A percentile compares a stretch with the other conserved stretches of the same genome.
Conservation (phyloP, 345 rosid species). For the Microthlaspi erraticum region DNA sequence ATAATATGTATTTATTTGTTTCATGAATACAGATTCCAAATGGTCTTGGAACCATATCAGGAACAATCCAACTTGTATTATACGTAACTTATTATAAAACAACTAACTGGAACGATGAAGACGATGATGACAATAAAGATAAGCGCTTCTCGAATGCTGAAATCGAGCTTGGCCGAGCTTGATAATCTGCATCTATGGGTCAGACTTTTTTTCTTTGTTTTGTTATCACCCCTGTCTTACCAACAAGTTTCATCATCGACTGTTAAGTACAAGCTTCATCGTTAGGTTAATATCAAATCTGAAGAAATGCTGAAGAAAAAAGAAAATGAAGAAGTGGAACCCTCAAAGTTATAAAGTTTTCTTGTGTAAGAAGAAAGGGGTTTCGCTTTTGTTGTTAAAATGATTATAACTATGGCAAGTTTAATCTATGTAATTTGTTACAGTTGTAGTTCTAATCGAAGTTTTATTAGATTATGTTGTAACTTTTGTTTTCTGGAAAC, state of each 20-base stretch:
- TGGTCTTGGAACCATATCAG: slow-evolving; percentile 59
- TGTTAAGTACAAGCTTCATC: slow-evolving; percentile 15
- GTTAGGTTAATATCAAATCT: slow-evolving; percentile 24
- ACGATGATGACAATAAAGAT: slow-evolving; percentile 47
- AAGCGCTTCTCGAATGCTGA: slow-evolving; percentile 18
- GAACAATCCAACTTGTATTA: slow-evolving; percentile 53
- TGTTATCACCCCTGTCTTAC: background rate
- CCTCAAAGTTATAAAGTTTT: slow-evolving; percentile 1
- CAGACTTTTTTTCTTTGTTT: background rate
- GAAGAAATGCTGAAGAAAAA: slow-evolving; percentile 2
- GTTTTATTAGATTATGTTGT: slow-evolving; percentile 3
- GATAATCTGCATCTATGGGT: slow-evolving; percentile 13
- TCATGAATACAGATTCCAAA: slow-evolving; percentile 52
- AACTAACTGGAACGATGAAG: slow-evolving; percentile 53
- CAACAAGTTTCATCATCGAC: background rate
- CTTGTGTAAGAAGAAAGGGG: slow-evolving; percentile 23
- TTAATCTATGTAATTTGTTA: slow-evolving; percentile 32
- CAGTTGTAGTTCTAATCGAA: background rate
- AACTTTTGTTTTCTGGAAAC: background rate
- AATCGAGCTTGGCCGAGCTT: slow-evolving; percentile 47
- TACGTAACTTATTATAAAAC: slow-evolving; percentile 51
- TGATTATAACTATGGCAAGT: background rate
- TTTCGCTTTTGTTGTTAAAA: background rate
- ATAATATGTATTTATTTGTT: background rate
- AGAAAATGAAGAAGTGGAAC: slow-evolving; percentile 9